A percentile compares a stretch with the other conserved stretches of the same genome.
Evolutionary conservation across 352 stramenopile species (phyloP).

Genomic region (Globisporangium spinosum): DNA sequence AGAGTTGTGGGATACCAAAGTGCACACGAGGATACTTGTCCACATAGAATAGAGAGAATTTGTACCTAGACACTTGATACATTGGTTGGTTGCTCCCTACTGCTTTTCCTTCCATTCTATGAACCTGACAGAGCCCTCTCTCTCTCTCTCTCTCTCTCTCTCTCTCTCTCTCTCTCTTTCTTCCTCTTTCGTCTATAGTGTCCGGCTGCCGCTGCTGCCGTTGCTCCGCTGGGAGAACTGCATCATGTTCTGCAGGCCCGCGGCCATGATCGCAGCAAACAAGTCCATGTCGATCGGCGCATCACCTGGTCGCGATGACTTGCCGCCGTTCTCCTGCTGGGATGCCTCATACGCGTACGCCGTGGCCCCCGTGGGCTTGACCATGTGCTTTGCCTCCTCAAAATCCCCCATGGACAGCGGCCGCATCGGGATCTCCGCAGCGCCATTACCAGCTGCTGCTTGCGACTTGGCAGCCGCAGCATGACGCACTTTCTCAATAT

Average conservation of each 20-base stretch:
- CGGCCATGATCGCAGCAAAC: constrained; percentile 80
- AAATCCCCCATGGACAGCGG: constrained; percentile 80
- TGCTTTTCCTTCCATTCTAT: constrained; percentile 26
- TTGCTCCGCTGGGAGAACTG: constrained; percentile 30
- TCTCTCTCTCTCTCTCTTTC: background rate
- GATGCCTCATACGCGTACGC: constrained; percentile 80
- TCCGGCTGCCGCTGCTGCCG: constrained; percentile 18
- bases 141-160: background rate
- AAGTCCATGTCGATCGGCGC: constrained; percentile 75
- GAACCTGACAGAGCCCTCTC: constrained; percentile 8
- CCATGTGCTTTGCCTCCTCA: constrained; percentile 81
- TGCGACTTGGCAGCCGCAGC: constrained; percentile 25
- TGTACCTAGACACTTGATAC: background rate
- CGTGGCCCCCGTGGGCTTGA: constrained; percentile 75
- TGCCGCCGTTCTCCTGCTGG: constrained; percentile 31
- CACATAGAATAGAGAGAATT: constrained; percentile 4
- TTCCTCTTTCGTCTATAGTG: constrained; percentile 9
- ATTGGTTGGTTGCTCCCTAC: background rate
- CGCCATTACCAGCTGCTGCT: constrained; percentile 2
- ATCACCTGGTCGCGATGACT: constrained; percentile 18
- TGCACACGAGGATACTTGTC: background rate
- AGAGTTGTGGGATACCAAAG: constrained; percentile 5
- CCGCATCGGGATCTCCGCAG: constrained; percentile 46
- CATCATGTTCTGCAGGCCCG: constrained; percentile 84
- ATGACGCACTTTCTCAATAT: constrained; percentile 64